Conservation (phyloP, 768 basidiomycete species). For the Coprinopsis marcescibilis region DNA sequence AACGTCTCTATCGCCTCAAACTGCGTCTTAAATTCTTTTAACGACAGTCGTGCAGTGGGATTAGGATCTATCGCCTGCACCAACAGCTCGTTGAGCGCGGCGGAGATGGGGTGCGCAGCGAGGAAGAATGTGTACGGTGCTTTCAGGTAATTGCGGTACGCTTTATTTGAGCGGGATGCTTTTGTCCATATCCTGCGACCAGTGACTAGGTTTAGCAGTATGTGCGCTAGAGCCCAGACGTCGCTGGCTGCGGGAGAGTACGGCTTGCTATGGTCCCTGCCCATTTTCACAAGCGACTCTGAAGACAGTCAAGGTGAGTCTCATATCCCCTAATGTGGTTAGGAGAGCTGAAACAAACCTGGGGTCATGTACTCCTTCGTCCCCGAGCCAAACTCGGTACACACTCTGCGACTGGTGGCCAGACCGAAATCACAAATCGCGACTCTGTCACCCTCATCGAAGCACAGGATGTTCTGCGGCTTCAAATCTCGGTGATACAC, state of each 20-base stretch:
- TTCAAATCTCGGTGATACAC: conserved; percentile 98
- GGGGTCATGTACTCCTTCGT: conserved; percentile 98
- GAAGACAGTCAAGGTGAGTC: neutral
- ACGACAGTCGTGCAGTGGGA: conserved; percentile 50
- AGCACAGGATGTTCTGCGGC: conserved; percentile 93
- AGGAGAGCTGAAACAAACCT: conserved; percentile 38
- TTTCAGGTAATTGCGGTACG: conserved; percentile 81
- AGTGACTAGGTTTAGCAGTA: conserved; percentile 91
- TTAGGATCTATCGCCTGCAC: conserved; percentile 69
- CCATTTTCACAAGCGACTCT: conserved; percentile 77
- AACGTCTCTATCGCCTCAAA: conserved; percentile 56
- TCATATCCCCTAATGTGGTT: neutral
- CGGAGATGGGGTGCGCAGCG: conserved; percentile 75
- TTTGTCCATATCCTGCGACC: conserved; percentile 97
- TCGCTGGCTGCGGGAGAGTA: conserved; percentile 91
- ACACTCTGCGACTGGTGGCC: conserved; percentile 79
- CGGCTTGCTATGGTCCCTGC: conserved; percentile 50
- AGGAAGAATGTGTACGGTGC: conserved; percentile 78
- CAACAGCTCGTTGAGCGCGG: conserved; percentile 66
- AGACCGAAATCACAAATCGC: conserved; percentile 95
- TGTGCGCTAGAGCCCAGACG: conserved; percentile 94
- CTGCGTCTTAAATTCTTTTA: conserved; percentile 48
- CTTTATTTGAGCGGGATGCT: conserved; percentile 74
- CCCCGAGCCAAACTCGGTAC: conserved; percentile 90
- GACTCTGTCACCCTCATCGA: conserved; percentile 67